A percentile compares a stretch with the other conserved stretches of the same genome.
These are phyloP conservation scores for Eugenia klotzschiana DNA, from an alignment of 441 rosid species.

Conservation along the genomic window DNA sequence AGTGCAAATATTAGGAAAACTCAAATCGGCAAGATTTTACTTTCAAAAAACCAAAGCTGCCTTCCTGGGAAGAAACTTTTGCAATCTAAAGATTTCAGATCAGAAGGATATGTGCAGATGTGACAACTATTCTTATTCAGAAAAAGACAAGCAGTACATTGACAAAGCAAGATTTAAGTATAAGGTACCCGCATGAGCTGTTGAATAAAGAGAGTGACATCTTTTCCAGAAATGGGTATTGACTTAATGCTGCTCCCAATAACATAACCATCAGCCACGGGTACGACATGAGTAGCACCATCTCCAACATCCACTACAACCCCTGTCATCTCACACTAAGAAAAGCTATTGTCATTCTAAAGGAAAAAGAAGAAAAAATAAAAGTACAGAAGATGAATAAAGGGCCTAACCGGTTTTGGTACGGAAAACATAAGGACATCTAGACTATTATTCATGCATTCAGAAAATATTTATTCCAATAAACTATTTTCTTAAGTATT, in stretches of 20 bases:
- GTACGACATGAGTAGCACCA: slow-evolving; percentile 90
- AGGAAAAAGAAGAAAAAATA: slow-evolving; percentile 1
- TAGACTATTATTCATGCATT: not conserved
- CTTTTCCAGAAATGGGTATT: slow-evolving; percentile 83
- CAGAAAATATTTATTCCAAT: not conserved
- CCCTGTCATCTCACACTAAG: slow-evolving; percentile 99
- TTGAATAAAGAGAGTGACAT: slow-evolving; percentile 82
- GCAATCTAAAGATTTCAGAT: not conserved
- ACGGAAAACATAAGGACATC: not conserved
- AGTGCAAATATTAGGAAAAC: not conserved
- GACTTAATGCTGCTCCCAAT: slow-evolving; percentile 94
- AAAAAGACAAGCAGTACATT: not conserved
- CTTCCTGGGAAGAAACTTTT: not conserved
- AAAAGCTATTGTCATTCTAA: slow-evolving; percentile 33
- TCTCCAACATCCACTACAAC: slow-evolving; percentile 98
- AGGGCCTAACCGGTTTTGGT: not conserved
- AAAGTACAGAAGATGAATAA: not conserved
- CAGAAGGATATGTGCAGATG: not conserved
- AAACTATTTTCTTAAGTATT: not conserved
- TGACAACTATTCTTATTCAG: not conserved
- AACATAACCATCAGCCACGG: slow-evolving; percentile 99
- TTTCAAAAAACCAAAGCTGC: not conserved
- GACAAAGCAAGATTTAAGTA: not conserved
- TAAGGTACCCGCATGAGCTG: slow-evolving; percentile 92
- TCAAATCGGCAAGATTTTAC: not conserved